Base-by-base conservation (phyloP, 2,329 filamentous ascomycete genomes). In the Knoxdaviesia capensis region DNA sequence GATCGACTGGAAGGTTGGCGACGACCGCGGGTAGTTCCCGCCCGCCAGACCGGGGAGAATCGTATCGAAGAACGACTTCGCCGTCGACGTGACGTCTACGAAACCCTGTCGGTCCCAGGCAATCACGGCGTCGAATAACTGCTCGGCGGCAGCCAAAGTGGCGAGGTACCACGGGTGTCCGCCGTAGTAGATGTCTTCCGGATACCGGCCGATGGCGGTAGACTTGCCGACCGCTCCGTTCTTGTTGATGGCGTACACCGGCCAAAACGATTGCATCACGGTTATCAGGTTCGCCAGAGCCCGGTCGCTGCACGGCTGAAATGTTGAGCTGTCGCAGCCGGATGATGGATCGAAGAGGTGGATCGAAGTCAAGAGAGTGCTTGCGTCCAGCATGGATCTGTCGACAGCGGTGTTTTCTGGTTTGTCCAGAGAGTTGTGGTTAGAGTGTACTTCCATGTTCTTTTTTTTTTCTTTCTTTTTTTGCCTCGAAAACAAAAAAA, bases 111-210 rank as follows among this genome's bases (percentile, higher is more conserved):
- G 58, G 47, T 77, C 65, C 80, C 80, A 88, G 40, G 79, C 74
- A 48, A 78, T 77, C 1, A 86, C 52, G 1, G 83, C 78, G 50
- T 81, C 77, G 54, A 86, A 88, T 3, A 92, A 68, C 53, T 82
- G 77, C 57, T 90, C 83, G 3, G 82, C 84, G 0, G 80, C 80
- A 2, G 80, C 81, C 31, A 85, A 65, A 1, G 80, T 88, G 50
- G 70, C 70, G 8, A 88, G 66, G 51, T 85, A 82, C 83, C 83
- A 90, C 1, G 83, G 83, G 55, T 90, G 86, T 1, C 81, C 82
- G 46, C 73, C 73, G 56, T 77, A 80, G 58, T 88, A 90, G 4
- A 65, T 58, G 50, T 92, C 82, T 55, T 83, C 78, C 0, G 74
- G 59, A 53, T 85, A 84, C 45, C 80, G 64, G 38, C 80, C 79